Conservation (phyloP, 2,329 filamentous ascomycete species). For the Didymella lethalis region DNA sequence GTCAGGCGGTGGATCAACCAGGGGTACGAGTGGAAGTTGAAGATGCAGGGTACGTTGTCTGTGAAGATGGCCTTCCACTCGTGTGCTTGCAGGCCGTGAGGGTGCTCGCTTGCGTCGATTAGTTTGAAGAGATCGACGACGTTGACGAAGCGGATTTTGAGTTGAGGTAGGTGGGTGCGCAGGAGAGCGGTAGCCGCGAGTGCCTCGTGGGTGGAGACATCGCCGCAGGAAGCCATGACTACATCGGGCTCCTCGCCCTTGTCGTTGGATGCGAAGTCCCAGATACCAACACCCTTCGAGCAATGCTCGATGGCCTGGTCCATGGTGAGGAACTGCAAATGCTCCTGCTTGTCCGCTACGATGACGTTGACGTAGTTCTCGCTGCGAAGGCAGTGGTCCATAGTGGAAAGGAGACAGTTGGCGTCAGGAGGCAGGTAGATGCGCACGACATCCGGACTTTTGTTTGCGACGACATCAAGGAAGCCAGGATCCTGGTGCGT, state of each 20-base stretch:
- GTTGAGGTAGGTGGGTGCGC: conserved; percentile 72
- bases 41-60: conserved; percentile 73
- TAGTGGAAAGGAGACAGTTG: conserved; percentile 77
- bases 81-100: conserved; percentile 67
- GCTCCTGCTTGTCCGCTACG: conserved; percentile 80
- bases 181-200: conserved; percentile 78
- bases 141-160: conserved; percentile 82
- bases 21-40: conserved; percentile 86
- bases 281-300: conserved; percentile 80
- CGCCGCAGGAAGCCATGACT: conserved; percentile 78
- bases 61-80: conserved; percentile 78
- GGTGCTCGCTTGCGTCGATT: conserved; percentile 73
- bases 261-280: conserved; percentile 79
- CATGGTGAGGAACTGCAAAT: conserved; percentile 78
- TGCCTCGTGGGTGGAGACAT: conserved; percentile 76
- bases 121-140: conserved; percentile 83
- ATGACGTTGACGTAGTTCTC: conserved; percentile 83
- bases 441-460: conserved; percentile 79
- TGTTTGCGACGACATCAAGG: conserved; percentile 80
- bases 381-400: conserved; percentile 77
- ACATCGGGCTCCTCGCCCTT: conserved; percentile 72
- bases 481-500: conserved; percentile 84
- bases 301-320: conserved; percentile 77
- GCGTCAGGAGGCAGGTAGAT: conserved; percentile 84
- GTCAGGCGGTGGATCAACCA: conserved; percentile 80